Percentiles rank a stretch among this genome's conserved stretches.
phyloP scores from a whole-genome alignment of 192 early-diverging fungal genomes.

The Coemansia sp. region DNA sequence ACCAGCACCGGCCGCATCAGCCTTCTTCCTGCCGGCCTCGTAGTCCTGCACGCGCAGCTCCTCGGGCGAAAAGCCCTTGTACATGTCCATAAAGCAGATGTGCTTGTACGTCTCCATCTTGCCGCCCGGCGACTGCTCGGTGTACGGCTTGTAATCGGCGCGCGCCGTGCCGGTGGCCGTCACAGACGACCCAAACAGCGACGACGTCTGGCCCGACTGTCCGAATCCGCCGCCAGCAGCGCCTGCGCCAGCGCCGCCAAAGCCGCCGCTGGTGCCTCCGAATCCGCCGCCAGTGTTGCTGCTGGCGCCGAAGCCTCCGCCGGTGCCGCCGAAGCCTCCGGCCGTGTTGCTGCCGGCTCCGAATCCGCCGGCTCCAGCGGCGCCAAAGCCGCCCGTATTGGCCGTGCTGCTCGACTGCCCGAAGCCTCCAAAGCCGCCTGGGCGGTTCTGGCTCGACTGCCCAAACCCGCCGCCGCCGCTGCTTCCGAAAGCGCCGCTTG shows the following conservation, averaged over 20 bases:
- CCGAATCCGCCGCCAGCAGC: conserved; percentile 53
- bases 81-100: conserved; percentile 83
- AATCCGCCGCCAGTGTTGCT: conserved; percentile 5
- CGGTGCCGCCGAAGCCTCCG: conserved; percentile 16
- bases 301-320: conserved; percentile 21
- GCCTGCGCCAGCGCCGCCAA: conserved; percentile 36
- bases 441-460: conserved; percentile 6
- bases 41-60: conserved; percentile 92
- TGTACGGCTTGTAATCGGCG: conserved; percentile 54
- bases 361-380: conserved; percentile 16
- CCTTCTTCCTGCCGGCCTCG: conserved; percentile 68
- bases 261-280: conserved; percentile 40
- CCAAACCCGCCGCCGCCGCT: conserved; percentile 18
- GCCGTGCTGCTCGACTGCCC: conserved; percentile 3
- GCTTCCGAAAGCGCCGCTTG: conserved; percentile 31
- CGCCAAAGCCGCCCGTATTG: conserved; percentile 14
- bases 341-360: conserved; percentile 15
- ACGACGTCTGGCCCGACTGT: conserved; percentile 9
- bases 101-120: conserved; percentile 61
- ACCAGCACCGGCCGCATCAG: conserved; percentile 14
- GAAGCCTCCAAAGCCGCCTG: conserved; percentile 14
- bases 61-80: conserved; percentile 81
- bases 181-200: conserved; percentile 23
- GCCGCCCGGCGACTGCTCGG: conserved; percentile 56
- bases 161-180: conserved; percentile 55